Base-by-base conservation (phyloP, 352 stramenopile genomes). In the Globisporangium okanoganense region DNA sequence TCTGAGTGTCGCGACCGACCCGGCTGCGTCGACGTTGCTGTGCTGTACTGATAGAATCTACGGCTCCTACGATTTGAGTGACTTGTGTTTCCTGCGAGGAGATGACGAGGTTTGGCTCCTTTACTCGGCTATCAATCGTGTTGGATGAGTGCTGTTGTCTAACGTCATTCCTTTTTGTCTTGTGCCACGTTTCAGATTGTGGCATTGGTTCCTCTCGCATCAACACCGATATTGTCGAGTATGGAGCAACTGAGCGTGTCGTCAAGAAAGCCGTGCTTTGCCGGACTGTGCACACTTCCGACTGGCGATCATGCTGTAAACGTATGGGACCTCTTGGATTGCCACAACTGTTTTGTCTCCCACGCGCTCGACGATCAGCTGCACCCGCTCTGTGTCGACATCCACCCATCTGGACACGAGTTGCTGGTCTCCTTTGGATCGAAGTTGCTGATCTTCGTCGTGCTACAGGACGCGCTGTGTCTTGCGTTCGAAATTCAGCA, bases 61-160 rank as follows among this genome's bases (percentile, higher is more conserved):
- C 47, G 84, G 84, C 35, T 65, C 74, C 10, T 93, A 88, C 61
- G 84, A 93, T 36, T 67, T 93, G 18, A 88, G 79, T 61, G 79
- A 89, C 33, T 64, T 91, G 29, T 87, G 76, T 59, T 67, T 92
- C 5, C 64, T 93, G 20, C 73, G 77, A 1, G 74, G 63, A 4
- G 82, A 92, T n/a, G 79, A 91, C 49, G 80, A 92, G 51, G 76
- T 82, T 60, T 7, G 60, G 35, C 8, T 18, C 4, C 22, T 27
- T 33, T 7, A 6, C 29, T 33, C 6, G 9, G 9, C 57, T 24
- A 1, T 40, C 18, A 24, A 1, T 47, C 51, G 2, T 48, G 20
- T 5, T 38, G 7, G 12, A 31, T 22, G 29, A 22, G 12, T 41
- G n/a, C 9, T 61, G 5, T 3, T 33, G 25, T 27, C 16, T 35